Conservation (phyloP, 306 rosid genomes). For the Mucuna pruriens region DNA sequence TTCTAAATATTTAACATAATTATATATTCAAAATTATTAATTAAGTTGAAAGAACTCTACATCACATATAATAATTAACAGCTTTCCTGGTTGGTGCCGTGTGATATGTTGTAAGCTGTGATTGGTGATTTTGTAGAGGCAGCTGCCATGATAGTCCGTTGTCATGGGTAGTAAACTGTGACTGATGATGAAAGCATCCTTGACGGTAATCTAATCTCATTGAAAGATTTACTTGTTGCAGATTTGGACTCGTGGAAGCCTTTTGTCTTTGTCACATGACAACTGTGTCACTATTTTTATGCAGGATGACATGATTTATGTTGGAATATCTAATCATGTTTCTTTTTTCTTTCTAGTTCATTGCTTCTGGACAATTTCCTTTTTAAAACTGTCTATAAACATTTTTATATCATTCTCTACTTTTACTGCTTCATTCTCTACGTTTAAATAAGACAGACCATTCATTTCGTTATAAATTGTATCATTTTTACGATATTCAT, state of each 20-base stretch:
- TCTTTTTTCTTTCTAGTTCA: background rate
- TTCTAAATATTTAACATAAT: no score
- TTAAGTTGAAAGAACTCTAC: no score
- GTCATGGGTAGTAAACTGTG: background rate
- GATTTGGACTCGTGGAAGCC: background rate
- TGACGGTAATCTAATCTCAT: background rate
- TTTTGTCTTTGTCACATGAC: conserved; percentile 34
- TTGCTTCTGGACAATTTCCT: background rate
- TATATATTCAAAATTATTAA: no score
- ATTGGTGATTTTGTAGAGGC: background rate
- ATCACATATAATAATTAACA: no score
- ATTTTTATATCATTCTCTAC: conserved; percentile 4
- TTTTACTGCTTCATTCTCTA: background rate
- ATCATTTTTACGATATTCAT: no score
- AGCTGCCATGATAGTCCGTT: conserved; percentile 1
- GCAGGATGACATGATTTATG: conserved; percentile 37
- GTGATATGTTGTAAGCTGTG: background rate
- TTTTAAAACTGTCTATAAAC: background rate
- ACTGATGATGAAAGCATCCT: background rate
- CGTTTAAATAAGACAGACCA: no score
- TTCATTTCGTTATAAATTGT: no score
- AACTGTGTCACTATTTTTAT: conserved; percentile 20
- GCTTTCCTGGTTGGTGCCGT: background rate
- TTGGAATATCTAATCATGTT: conserved; percentile 44
- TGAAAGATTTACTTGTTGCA: conserved; percentile 8